Percentiles rank a stretch among this genome's conserved stretches.
phyloP scores from a whole-genome alignment of 805 yeast species.

The Candida sanyiensis region DNA sequence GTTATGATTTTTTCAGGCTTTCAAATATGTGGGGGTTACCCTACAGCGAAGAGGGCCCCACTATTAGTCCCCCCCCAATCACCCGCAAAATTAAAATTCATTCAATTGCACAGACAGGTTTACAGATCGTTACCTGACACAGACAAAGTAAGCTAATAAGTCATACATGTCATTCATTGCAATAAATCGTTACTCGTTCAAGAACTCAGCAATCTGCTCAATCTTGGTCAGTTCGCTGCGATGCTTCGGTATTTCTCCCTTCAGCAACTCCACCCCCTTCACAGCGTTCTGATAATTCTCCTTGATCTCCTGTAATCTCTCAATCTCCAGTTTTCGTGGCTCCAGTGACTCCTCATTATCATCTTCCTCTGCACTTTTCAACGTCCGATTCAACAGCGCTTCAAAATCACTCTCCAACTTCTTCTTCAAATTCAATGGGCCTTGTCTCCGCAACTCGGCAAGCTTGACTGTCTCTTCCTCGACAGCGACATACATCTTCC shows the following conservation, averaged over 20 bases:
- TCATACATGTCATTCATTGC: background rate
- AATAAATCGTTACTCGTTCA: constrained; percentile 8
- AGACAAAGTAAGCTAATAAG: no score
- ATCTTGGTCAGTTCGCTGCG: constrained; percentile 26
- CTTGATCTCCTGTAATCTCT: constrained; percentile 11
- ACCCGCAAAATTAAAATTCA: no score
- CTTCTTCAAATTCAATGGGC: constrained; percentile 39
- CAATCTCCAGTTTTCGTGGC: constrained; percentile 5
- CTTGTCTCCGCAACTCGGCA: constrained; percentile 46
- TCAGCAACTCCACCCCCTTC: constrained; percentile 14
- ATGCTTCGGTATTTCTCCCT: constrained; percentile 23
- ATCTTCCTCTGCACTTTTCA: background rate
- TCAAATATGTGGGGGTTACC: no score
- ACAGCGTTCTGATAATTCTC: constrained; percentile 14
- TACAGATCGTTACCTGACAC: no score
- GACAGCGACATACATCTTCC: constrained; percentile 51
- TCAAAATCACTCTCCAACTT: constrained; percentile 34
- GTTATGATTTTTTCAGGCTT: no score
- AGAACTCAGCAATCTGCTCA: constrained; percentile 24
- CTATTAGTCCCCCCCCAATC: no score
- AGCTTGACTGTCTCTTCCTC: constrained; percentile 58
- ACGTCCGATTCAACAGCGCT: constrained; percentile 21
- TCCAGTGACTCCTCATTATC: constrained; percentile 7
- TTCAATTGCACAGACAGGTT: no score
- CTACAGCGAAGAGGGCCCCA: no score